Evolutionary conservation across 2,329 filamentous ascomycete species (phyloP).

Genomic region (Aspergillus sp.): DNA sequence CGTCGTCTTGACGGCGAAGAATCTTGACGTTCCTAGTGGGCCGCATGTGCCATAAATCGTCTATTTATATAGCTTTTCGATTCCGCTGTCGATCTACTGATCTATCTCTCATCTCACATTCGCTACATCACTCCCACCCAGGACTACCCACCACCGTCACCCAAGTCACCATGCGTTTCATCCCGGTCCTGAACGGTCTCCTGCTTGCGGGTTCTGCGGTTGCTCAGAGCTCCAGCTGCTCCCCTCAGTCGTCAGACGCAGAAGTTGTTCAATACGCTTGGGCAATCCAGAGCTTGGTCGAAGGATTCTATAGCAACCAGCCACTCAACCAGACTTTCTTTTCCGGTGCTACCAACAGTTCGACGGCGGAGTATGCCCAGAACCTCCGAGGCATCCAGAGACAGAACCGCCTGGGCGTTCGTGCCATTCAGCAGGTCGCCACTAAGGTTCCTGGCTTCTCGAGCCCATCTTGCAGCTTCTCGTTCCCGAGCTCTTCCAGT

Average conservation of each 20-base stretch:
- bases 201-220: constrained; percentile 22
- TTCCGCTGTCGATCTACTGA: background rate
- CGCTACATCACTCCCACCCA: background rate
- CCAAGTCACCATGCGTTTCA: constrained; percentile 20
- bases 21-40: background rate
- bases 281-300: constrained; percentile 24
- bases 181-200: constrained; percentile 18
- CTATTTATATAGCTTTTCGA: background rate
- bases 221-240: constrained; percentile 21
- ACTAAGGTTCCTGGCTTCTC: constrained; percentile 17
- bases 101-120: background rate
- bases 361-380: constrained; percentile 17
- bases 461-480: constrained; percentile 24
- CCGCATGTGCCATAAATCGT: constrained; percentile 9
- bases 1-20: background rate
- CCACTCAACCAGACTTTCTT: constrained; percentile 26
- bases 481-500: constrained; percentile 16
- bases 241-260: constrained; percentile 20
- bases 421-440: constrained; percentile 24
- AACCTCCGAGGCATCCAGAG: constrained; percentile 27
- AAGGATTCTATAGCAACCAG: constrained; percentile 23
- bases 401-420: constrained; percentile 24
- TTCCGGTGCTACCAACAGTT: constrained; percentile 18
- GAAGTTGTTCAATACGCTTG: constrained; percentile 25
- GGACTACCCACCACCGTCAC: too few species aligned